Percentiles rank a stretch among this genome's conserved stretches.
phyloP scores from a whole-genome alignment of 257 asterid genomes.

The Thymus mandschuricus region DNA sequence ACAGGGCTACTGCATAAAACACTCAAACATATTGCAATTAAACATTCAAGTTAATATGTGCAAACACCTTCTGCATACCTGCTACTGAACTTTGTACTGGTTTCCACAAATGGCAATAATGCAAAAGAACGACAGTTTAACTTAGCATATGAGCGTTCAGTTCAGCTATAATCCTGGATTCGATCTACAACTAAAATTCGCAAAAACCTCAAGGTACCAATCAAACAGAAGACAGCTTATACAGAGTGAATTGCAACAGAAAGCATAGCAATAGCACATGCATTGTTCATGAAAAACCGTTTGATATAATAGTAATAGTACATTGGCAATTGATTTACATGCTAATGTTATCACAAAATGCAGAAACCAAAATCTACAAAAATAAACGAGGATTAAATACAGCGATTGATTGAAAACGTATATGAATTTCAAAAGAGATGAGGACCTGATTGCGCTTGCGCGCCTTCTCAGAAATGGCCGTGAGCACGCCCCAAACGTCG shows the following conservation, averaged over 20 bases:
- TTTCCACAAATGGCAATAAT: not conserved
- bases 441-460: constrained; percentile 86
- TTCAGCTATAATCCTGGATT: not conserved
- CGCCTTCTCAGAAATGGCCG: constrained; percentile 90
- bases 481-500: constrained; percentile 94
- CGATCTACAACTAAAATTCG: not conserved
- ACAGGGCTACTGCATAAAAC: not conserved
- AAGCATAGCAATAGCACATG: constrained; percentile 10
- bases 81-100: not conserved
- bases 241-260: not conserved
- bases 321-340: too few species aligned
- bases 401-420: not conserved
- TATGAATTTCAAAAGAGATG: constrained; percentile 21
- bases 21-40: not conserved
- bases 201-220: not conserved
- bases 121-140: not conserved
- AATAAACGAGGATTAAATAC: not conserved
- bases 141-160: not conserved
- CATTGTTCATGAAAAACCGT: not conserved
- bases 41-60: not conserved
- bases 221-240: not conserved
- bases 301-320: not conserved
- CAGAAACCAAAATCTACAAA: not conserved
- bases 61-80: not conserved
- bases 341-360: not conserved